Evolutionary conservation across 2,329 filamentous ascomycete species (phyloP).

Genomic region (Apiospora koreana): DNA sequence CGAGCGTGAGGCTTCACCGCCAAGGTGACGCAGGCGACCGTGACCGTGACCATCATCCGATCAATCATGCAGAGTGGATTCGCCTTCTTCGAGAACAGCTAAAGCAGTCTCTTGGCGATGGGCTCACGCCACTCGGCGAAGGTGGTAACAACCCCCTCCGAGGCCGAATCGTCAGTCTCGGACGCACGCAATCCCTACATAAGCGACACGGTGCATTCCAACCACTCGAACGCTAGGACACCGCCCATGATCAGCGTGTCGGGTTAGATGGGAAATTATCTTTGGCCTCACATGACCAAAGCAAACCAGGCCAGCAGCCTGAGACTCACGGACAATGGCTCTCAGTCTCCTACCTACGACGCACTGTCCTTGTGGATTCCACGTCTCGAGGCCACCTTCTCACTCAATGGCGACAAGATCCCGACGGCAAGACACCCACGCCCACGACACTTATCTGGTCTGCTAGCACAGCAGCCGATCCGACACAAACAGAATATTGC

Average conservation of each 20-base stretch:
- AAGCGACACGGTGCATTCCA: background rate
- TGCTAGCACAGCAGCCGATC: background rate
- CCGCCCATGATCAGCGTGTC: constrained; percentile 18
- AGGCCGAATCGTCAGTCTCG: constrained; percentile 16
- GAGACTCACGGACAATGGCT: background rate
- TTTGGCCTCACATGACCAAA: constrained; percentile 21
- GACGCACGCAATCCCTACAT: constrained; percentile 19
- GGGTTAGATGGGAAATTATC: constrained; percentile 24
- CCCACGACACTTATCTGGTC: background rate
- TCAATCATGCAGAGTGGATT: background rate
- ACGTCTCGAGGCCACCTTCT: background rate
- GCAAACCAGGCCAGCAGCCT: constrained; percentile 14
- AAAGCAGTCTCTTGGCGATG: background rate
- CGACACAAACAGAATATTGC: background rate
- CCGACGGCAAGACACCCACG: background rate
- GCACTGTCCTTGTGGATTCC: background rate
- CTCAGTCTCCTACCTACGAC: background rate
- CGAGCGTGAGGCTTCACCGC: background rate
- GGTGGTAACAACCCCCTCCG: background rate
- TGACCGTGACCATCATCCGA: background rate
- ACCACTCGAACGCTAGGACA: constrained; percentile 20
- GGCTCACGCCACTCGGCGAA: background rate
- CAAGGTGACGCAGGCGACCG: background rate
- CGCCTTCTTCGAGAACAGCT: background rate
- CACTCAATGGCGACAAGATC: background rate